A percentile compares a stretch with the other conserved stretches of the same genome.
phyloP scores from a whole-genome alignment of 495 filamentous ascomycete species.

The Penicillium mononematosum region DNA sequence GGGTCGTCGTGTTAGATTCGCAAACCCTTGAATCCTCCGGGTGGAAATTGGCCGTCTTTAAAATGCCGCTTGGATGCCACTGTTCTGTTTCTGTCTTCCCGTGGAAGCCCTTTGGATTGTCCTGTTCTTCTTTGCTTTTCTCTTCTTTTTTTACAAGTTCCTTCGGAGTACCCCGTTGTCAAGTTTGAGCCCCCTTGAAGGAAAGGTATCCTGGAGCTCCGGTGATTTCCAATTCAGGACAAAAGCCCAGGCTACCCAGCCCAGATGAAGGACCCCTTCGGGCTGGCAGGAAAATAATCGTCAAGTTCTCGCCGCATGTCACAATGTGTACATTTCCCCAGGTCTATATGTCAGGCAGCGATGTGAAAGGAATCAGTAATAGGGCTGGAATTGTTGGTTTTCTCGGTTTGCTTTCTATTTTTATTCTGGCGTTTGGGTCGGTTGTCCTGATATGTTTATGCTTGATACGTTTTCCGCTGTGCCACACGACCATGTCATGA shows the following conservation, averaged over 20 bases:
- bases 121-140: neutral
- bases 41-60: slow-evolving; percentile 11
- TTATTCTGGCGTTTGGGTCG: slow-evolving; percentile 3
- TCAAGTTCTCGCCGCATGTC: neutral
- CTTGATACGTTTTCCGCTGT: neutral
- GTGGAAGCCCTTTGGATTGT: neutral
- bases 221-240: neutral
- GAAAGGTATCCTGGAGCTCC: neutral
- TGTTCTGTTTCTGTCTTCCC: neutral
- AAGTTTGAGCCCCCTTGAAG: slow-evolving; percentile 1
- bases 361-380: neutral
- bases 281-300: neutral
- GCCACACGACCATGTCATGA: neutral
- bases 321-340: slow-evolving; percentile 1
- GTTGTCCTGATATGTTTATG: slow-evolving; percentile 6
- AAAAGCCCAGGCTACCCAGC: neutral
- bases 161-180: neutral
- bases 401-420: slow-evolving; percentile 5
- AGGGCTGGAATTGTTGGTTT: slow-evolving; percentile 1
- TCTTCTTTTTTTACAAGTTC: neutral
- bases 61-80: slow-evolving; percentile 1
- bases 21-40: slow-evolving; percentile 39
- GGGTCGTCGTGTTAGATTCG: slow-evolving; percentile 45
- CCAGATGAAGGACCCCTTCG: neutral
- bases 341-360: neutral